Evolutionary conservation across 352 stramenopile genomes (phyloP).

Genomic region (Saprolegnia parasitica): DNA sequence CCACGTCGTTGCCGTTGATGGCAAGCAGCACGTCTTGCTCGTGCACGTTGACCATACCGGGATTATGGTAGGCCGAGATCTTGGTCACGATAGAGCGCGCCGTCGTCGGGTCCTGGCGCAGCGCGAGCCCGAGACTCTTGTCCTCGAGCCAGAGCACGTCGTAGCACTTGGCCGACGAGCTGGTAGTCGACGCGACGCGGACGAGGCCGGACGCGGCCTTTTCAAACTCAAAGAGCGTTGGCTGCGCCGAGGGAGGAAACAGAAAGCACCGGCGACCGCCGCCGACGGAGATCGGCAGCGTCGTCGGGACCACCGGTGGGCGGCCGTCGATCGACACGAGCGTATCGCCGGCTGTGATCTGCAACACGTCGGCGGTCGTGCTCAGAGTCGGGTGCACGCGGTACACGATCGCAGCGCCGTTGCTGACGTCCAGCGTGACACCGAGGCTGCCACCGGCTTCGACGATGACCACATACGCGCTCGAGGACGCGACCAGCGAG

Average conservation of each 20-base stretch:
- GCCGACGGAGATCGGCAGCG: background rate
- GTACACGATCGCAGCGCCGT: conserved; percentile 2
- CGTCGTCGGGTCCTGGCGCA: background rate
- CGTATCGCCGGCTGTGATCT: background rate
- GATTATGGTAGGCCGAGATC: conserved; percentile 20
- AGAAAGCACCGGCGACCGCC: background rate
- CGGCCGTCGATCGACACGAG: conserved; percentile 15
- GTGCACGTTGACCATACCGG: conserved; percentile 25
- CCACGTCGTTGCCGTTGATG: conserved; percentile 12
- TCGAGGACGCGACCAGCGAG: background rate
- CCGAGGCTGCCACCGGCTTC: background rate
- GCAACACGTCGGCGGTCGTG: conserved; percentile 1
- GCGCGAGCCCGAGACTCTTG: background rate
- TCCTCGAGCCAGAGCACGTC: conserved; percentile 19
- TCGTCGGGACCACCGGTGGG: background rate
- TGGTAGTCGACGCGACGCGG: background rate
- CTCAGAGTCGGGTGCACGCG: conserved; percentile 15
- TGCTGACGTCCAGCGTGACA: background rate
- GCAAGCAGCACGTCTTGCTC: conserved; percentile 4
- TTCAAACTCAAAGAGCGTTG: conserved; percentile 7
- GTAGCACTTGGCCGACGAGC: background rate
- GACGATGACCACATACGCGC: background rate
- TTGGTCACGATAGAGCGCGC: background rate
- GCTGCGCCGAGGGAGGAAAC: background rate
- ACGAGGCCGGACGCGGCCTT: background rate